A percentile compares a stretch with the other conserved stretches of the same genome.
Evolutionary conservation across 1,139 yeast genomes (phyloP).

Genomic region (Scheffersomyces stambukii): DNA sequence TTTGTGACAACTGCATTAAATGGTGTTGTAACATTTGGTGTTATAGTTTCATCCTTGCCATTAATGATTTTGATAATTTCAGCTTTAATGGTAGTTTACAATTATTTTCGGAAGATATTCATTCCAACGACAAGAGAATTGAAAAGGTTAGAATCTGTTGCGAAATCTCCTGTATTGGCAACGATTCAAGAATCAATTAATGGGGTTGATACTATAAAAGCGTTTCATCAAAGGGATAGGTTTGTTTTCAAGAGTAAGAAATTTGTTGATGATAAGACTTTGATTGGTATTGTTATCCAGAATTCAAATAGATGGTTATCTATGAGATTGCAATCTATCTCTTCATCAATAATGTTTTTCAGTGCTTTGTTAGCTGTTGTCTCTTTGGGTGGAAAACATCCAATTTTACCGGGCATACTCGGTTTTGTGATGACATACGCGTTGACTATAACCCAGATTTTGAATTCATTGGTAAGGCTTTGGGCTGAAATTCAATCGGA

Average conservation of each 20-base stretch:
- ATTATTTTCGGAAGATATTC: constrained; percentile 22
- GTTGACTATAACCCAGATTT: constrained; percentile 21
- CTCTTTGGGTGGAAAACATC: constrained; percentile 17
- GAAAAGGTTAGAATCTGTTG: constrained; percentile 25
- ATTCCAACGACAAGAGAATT: constrained; percentile 32
- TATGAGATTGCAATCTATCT: constrained; percentile 27
- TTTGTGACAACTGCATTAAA: constrained; percentile 21
- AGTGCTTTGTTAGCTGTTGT: constrained; percentile 21
- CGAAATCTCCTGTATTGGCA: constrained; percentile 56
- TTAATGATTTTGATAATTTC: constrained; percentile 18
- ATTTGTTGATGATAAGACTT: constrained; percentile 54
- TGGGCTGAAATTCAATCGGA: constrained; percentile 32
- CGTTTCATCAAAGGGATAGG: constrained; percentile 50
- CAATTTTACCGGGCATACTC: constrained; percentile 24
- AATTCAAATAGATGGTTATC: constrained; percentile 33
- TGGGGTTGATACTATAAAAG: constrained; percentile 60
- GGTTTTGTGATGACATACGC: constrained; percentile 34
- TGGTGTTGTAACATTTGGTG: constrained; percentile 26
- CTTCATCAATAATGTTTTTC: constrained; percentile 23
- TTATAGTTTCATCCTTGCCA: constrained; percentile 33
- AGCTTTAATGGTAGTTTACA: constrained; percentile 23
- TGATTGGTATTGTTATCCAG: constrained; percentile 33
- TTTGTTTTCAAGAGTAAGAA: constrained; percentile 52
- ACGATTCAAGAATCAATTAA: constrained; percentile 58
- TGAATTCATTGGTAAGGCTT: constrained; percentile 23